These are phyloP conservation scores for Scedosporium boydii DNA, from an alignment of 2,329 filamentous ascomycete species.

Conservation along the genomic window DNA sequence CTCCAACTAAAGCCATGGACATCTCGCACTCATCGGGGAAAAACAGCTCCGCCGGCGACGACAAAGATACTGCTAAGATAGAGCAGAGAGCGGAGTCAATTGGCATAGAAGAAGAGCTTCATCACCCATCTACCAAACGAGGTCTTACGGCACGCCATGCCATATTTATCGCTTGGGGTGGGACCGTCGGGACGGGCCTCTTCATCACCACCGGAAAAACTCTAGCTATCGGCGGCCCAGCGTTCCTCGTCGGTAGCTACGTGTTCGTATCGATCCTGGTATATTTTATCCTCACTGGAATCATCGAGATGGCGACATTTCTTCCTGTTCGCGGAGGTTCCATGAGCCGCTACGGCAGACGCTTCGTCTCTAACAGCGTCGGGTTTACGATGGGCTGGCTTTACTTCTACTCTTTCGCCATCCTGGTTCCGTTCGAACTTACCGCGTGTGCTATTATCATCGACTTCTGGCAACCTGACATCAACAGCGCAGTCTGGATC, in stretches of 20 bases:
- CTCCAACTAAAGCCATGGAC: no score
- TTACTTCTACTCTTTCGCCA: constrained; percentile 26
- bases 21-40: no score
- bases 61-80: no score
- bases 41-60: no score
- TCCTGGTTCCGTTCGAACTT: constrained; percentile 12
- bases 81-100: neutral
- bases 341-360: neutral
- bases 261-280: constrained; percentile 42
- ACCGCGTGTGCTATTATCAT: constrained; percentile 12
- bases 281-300: constrained; percentile 40
- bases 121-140: constrained; percentile 12
- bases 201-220: constrained; percentile 11
- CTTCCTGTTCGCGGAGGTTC: constrained; percentile 6
- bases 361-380: constrained; percentile 18
- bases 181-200: constrained; percentile 11
- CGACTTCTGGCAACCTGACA: constrained; percentile 12
- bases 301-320: constrained; percentile 21
- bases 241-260: constrained; percentile 34
- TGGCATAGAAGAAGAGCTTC: neutral
- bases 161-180: constrained; percentile 13
- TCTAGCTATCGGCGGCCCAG: constrained; percentile 20
- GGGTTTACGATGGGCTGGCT: constrained; percentile 32
- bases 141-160: constrained; percentile 31
- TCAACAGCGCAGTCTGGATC: constrained; percentile 13